Percentiles rank a stretch among this genome's conserved stretches.
Evolutionary conservation across 2,329 filamentous ascomycete species (phyloP).

Genomic region (Penicillium sp.): DNA sequence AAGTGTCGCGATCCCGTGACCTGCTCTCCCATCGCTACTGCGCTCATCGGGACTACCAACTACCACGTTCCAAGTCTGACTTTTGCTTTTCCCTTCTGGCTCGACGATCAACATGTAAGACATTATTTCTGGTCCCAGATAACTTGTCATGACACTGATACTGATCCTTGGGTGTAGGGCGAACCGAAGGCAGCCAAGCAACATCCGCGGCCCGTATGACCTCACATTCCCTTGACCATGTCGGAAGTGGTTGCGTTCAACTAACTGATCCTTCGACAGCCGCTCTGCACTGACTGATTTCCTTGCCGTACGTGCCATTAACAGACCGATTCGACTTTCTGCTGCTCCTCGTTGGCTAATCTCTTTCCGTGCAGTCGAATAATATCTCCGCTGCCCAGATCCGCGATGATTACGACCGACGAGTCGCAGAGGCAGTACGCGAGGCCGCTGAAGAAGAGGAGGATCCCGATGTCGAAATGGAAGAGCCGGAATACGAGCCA

Average conservation of each 20-base stretch:
- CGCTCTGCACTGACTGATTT: conserved; percentile 71
- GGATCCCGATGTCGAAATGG: conserved; percentile 35
- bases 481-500: conserved; percentile 31
- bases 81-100: not conserved
- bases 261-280: conserved; percentile 33
- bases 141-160: not conserved
- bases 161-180: conserved; percentile 24
- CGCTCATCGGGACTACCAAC: not conserved
- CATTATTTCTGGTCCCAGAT: not conserved
- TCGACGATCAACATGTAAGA: conserved; percentile 2
- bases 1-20: conserved; percentile 42
- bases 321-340: not conserved
- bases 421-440: conserved; percentile 52
- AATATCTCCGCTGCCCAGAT: conserved; percentile 68
- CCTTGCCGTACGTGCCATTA: conserved; percentile 55
- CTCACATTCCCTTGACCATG: not conserved
- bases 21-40: conserved; percentile 3
- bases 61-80: not conserved
- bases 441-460: conserved; percentile 32
- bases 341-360: not conserved
- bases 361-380: conserved; percentile 51
- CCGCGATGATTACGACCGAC: conserved; percentile 59
- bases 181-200: conserved; percentile 34
- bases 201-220: conserved; percentile 51
- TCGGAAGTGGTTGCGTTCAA: conserved; percentile 1